Evolutionary conservation across 1,139 yeast species (phyloP), one percentile per base, ranked within the genome.

Genomic region (Yamadazyma dushanensis): DNA sequence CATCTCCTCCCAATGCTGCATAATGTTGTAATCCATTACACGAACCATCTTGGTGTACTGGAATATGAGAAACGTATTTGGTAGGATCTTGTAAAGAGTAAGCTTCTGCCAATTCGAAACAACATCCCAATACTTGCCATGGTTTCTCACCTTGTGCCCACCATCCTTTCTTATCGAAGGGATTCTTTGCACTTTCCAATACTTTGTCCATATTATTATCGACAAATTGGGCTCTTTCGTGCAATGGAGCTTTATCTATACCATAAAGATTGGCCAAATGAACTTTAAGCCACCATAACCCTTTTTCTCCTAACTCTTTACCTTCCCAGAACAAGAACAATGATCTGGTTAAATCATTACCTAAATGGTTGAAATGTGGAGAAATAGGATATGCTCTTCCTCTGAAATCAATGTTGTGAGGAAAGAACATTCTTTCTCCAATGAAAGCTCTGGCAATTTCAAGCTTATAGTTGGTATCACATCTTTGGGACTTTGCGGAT

Each of bases 11-110:
- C 28, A 92, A 72, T 0, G 98, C 98, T 11, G 98, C 97, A 63
- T 92, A 92, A 63, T 92, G 98, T 60, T 92, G 98, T 40, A 92
- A 71, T 6, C 98, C 98, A 56, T 92, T 92, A 65, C 98, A 92
- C 0, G 97, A 87, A 49, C 98, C 98, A 63, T 92, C 98, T 63
- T 89, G 97, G 58, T 92, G 97, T 11, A 92, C 88, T 1, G 97
- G 97, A 43, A 88, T 77, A 51, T 85, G 88, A 2, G 95, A 84
- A 16, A 83, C 63, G 53, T 62, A 89, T 45, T 81, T 74, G 5
- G 81, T 73, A 2, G 97, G 97, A 48, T 88, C 87, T 5, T 73
- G 77, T 41, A 81, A 63, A 42, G 80, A 70, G 49, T 76, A 61
- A 1, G 97, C 97, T 38, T 79, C 83, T 23, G 71, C 62, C 37